These are phyloP conservation scores for Arxiozyma telluris DNA, from an alignment of 1,139 yeast species.

Conservation along the genomic window DNA sequence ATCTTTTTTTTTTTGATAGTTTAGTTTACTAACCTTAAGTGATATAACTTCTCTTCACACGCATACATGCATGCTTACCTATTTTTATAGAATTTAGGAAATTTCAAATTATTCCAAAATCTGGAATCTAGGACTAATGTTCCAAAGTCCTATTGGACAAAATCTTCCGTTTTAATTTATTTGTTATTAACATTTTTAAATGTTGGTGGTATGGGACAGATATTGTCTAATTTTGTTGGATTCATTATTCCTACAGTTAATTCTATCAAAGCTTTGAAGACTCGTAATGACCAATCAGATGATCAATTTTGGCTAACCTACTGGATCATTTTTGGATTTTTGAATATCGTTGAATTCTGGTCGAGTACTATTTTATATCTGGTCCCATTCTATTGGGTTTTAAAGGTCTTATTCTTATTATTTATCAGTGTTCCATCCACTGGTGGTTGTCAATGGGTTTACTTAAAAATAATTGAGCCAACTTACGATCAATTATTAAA, in stretches of 20 bases:
- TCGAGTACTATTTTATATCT: conserved; percentile 83
- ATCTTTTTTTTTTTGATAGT: background rate
- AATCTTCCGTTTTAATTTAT: conserved; percentile 57
- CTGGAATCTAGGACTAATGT: conserved; percentile 58
- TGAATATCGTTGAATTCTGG: conserved; percentile 93
- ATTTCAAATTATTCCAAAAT: conserved; percentile 38
- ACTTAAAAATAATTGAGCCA: conserved; percentile 60
- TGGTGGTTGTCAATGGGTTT: conserved; percentile 75
- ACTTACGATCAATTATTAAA: conserved; percentile 38
- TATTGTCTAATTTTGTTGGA: conserved; percentile 86
- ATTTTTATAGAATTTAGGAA: conserved; percentile 8
- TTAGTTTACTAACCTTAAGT: background rate
- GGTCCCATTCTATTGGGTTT: conserved; percentile 92
- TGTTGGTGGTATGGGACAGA: conserved; percentile 88
- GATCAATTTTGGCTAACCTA: conserved; percentile 84
- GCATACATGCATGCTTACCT: background rate
- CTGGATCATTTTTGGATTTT: conserved; percentile 93
- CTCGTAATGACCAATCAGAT: conserved; percentile 49
- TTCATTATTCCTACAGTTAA: conserved; percentile 84
- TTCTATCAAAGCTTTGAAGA: conserved; percentile 76
- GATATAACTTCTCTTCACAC: background rate
- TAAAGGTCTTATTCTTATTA: conserved; percentile 80
- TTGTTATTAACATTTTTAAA: conserved; percentile 74
- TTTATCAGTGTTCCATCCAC: conserved; percentile 83
- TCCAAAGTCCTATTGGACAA: conserved; percentile 81